Evolutionary conservation across 768 basidiomycete genomes (phyloP), one percentile per base, ranked within the genome.

Genomic region (Boletales sp.): DNA sequence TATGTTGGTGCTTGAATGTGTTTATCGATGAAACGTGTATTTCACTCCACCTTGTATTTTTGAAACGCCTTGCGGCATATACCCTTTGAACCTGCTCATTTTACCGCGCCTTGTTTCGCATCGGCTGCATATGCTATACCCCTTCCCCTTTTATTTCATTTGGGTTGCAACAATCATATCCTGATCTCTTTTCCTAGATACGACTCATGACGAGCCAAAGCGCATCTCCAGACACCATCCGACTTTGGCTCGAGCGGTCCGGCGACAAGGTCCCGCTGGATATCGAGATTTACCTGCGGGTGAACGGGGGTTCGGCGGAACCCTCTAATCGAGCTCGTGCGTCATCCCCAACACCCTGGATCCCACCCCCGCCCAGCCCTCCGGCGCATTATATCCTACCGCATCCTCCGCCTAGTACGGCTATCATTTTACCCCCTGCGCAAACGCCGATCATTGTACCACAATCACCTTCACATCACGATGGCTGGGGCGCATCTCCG

Each of bases 201-300:
- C 85, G 86, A 17, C 78, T 90, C 37, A 72, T 83, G 39, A 87
- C 87, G 18, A 83, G 79, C 28, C 84, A 82, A 52, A 74, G 79
- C 36, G 73, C 84, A 9, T 86, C 87, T 28, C 80, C 88, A 25
- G 88, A 91, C 60, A 88, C 84, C 6, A 79, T 91, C 43, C 83
- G 89, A 8, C 75, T 91, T 11, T 91, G 89, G 88, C 75, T 91
- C 0, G 87, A 90, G 64, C 82, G 88, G 25, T 86, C 89, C 12
- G 89, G 89, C 15, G 71, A 74, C 45, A 75, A 68, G 5, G 80
- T 83, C 7, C 84, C 88, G 7, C 76, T 91, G 9, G 89, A 90
- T 63, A 87, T 91, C 51, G 87, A 90, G 63, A 88, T 91, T 41
- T 84, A 82, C 63, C 71, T 91, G 35, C 83, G 81, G 33, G 78